Evolutionary conservation across 352 stramenopile genomes (phyloP).

Genomic region (Phytophthora vignae): DNA sequence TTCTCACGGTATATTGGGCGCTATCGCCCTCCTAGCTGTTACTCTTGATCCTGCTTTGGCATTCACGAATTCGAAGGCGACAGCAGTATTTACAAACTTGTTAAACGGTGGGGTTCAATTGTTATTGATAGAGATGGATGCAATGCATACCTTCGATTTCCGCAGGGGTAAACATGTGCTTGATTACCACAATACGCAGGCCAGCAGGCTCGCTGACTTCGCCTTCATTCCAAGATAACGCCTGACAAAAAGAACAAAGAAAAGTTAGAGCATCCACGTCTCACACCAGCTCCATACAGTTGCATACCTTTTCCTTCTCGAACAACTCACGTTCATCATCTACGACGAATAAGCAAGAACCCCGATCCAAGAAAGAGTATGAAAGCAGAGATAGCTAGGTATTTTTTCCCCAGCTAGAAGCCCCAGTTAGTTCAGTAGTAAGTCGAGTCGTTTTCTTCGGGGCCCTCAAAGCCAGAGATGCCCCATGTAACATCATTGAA

Average conservation of each 20-base stretch:
- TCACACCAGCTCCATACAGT: background rate
- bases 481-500: conserved; percentile 17
- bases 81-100: background rate
- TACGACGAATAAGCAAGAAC: conserved; percentile 56
- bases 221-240: conserved; percentile 95
- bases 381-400: conserved; percentile 1
- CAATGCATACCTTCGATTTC: conserved; percentile 74
- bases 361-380: background rate
- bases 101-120: background rate
- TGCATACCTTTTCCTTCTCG: conserved; percentile 78
- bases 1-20: too few species aligned
- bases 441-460: conserved; percentile 11
- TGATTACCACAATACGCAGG: conserved; percentile 96
- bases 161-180: conserved; percentile 94
- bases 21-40: too few species aligned
- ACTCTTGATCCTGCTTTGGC: too few species aligned
- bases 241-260: conserved; percentile 36
- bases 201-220: conserved; percentile 92
- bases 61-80: too few species aligned
- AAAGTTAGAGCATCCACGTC: too few species aligned
- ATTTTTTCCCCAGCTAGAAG: conserved; percentile 6
- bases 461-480: conserved; percentile 21
- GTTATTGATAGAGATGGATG: background rate
- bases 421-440: conserved; percentile 24
- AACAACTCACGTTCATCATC: conserved; percentile 77